Base-by-base conservation (phyloP, 1,284 basidiomycete species). In the Mycena sp. region DNA sequence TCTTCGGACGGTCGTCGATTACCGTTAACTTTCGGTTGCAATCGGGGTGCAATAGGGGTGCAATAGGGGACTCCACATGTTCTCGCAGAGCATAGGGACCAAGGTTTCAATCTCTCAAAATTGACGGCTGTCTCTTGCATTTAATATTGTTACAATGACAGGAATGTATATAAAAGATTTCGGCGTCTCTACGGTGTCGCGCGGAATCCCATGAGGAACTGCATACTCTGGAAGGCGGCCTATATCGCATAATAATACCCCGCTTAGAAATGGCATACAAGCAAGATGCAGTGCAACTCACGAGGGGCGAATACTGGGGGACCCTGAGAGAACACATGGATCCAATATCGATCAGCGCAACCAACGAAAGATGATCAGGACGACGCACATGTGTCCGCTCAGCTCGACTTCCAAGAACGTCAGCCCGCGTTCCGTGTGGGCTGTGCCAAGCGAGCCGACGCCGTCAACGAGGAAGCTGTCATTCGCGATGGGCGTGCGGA, bases 381-480 rank as follows among this genome's bases (percentile, higher is more conserved):
- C 25, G 11, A 79, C 85, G 61, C 68, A 88, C 90, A 91, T 91
- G 70, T 92, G 90, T 37, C 90, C 90, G 68, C 86, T 87, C 16
- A 90, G 80, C 19, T 71, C 80, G 30, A 92, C 84, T 70, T 92
- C 90, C 30, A 81, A 79, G 67, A 87, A 91, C 0, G 90, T 87
- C 64, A 92, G 73, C 11, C 87, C 86, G 49, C 89, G 85, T 70
- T 92, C 91, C 17, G 80, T 79, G 65, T 92, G 90, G 63, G 83
- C 76, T 2, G 77, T 87, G 0, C 90, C 91, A 23, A 87, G 78
- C 3, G 88, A 81, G 54, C 90, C 91, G 57, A 91, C 79, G 11
- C 85, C 87, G 56, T 90, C 87, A 41, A 92, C 84, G 62, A 91
- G 73, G 77, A 92, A 89, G 61, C 83, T 88, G 67, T 92, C 90